phyloP scores from a whole-genome alignment of 2,329 filamentous ascomycete genomes.

The Immersiporthe knoxdaviesiana region DNA sequence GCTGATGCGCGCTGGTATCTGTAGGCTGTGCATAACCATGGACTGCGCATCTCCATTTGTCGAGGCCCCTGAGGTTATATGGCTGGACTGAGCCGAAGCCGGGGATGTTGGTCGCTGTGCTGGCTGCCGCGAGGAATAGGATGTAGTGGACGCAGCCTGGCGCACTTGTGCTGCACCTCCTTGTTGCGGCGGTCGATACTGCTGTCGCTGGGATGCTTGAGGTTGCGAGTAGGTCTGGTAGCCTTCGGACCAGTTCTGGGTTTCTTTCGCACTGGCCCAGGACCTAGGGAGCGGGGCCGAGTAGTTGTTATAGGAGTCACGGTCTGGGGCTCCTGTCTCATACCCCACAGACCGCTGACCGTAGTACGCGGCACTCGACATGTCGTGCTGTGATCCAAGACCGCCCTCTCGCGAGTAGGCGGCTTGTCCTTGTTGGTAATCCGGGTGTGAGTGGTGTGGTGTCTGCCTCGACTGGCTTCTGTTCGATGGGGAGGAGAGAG shows the following conservation, averaged over 20 bases:
- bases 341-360: constrained; percentile 28
- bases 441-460: constrained; percentile 3
- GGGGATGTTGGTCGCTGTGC: constrained; percentile 46
- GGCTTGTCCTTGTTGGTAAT: neutral
- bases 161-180: constrained; percentile 11
- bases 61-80: constrained; percentile 36
- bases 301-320: constrained; percentile 22
- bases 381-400: constrained; percentile 17
- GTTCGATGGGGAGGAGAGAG: constrained; percentile 20
- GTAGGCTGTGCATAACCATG: constrained; percentile 63
- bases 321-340: constrained; percentile 19
- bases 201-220: constrained; percentile 19
- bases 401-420: constrained; percentile 3
- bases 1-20: constrained; percentile 77
- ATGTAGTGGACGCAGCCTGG: constrained; percentile 11
- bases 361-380: constrained; percentile 29
- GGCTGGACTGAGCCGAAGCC: constrained; percentile 37
- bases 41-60: constrained; percentile 46
- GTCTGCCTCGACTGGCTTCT: constrained; percentile 18
- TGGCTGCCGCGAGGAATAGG: constrained; percentile 38
- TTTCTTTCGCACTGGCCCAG: constrained; percentile 22
- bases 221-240: constrained; percentile 21
- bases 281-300: constrained; percentile 21
- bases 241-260: constrained; percentile 21
- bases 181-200: constrained; percentile 22